Evolutionary conservation across 225 moss, liverwort and hornwort genomes (phyloP).

Genomic region (Marchantia paleacea): DNA sequence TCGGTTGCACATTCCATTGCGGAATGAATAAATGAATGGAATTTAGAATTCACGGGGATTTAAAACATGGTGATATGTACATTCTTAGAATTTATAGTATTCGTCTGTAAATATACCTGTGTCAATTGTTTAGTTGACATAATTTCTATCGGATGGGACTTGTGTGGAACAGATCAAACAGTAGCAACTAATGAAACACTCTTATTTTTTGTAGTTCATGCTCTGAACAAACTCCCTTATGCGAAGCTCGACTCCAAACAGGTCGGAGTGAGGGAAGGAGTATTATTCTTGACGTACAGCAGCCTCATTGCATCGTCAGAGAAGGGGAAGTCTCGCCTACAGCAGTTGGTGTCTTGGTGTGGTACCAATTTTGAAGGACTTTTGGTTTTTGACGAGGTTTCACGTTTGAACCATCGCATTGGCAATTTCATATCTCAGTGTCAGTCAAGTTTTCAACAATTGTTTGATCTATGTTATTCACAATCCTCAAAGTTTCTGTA

Average conservation of each 20-base stretch:
- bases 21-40: no score
- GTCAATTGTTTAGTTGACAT: not conserved
- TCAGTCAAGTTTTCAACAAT: not conserved
- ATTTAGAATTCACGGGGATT: no score
- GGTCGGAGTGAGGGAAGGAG: slow-evolving; percentile 91
- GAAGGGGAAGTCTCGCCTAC: slow-evolving; percentile 87
- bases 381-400: slow-evolving; percentile 96
- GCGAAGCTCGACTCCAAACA: slow-evolving; percentile 92
- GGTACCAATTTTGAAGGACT: slow-evolving; percentile 89
- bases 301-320: slow-evolving; percentile 98
- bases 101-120: not conserved
- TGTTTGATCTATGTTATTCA: not conserved
- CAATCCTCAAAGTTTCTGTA: not conserved
- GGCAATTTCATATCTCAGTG: not conserved
- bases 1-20: no score
- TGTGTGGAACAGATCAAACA: not conserved
- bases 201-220: slow-evolving; percentile 63
- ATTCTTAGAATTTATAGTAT: not conserved
- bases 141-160: not conserved
- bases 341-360: slow-evolving; percentile 99
- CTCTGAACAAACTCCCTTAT: slow-evolving; percentile 96
- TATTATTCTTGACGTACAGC: slow-evolving; percentile 93
- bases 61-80: no score
- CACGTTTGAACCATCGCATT: not conserved
- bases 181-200: not conserved